Conservation (phyloP, 2,329 filamentous ascomycete species). For the Alternaria angustiovoidea region DNA sequence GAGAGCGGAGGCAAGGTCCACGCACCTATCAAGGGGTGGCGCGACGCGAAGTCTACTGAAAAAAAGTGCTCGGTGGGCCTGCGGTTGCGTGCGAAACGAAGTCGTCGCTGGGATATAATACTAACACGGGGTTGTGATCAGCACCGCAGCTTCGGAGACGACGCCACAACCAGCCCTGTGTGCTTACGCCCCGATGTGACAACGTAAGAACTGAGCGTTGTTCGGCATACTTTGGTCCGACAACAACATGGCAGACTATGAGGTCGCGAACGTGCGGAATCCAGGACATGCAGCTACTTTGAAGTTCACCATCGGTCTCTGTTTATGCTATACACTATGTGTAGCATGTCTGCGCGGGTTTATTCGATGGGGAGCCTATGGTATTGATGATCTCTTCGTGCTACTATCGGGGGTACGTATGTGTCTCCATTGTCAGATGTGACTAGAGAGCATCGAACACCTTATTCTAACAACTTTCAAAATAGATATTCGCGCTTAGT, state of each 20-base stretch:
- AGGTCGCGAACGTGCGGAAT: background rate
- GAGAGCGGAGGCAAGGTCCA: background rate
- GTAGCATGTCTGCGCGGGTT: conserved; percentile 16
- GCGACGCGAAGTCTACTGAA: background rate
- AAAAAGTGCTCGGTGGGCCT: background rate
- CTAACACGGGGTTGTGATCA: background rate
- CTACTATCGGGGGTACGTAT: conserved; percentile 11
- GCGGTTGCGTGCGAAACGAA: background rate
- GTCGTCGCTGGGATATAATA: background rate
- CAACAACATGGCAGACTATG: background rate
- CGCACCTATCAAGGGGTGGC: background rate
- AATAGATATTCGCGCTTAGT: too few relatives aligned
- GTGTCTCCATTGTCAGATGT: background rate
- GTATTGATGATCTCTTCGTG: conserved; percentile 17
- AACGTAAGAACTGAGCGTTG: background rate
- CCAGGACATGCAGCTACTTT: conserved; percentile 16
- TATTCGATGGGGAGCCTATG: conserved; percentile 16
- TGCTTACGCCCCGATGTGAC: background rate
- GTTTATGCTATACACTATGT: conserved; percentile 23
- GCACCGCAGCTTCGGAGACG: background rate
- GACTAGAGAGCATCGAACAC: background rate
- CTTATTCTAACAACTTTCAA: too few relatives aligned
- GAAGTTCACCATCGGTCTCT: conserved; percentile 15
- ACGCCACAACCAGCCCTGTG: conserved; percentile 2
- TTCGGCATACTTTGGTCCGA: background rate